Conservation (phyloP, 1,139 yeast genomes). For the Saccharomyces pastorianus region DNA sequence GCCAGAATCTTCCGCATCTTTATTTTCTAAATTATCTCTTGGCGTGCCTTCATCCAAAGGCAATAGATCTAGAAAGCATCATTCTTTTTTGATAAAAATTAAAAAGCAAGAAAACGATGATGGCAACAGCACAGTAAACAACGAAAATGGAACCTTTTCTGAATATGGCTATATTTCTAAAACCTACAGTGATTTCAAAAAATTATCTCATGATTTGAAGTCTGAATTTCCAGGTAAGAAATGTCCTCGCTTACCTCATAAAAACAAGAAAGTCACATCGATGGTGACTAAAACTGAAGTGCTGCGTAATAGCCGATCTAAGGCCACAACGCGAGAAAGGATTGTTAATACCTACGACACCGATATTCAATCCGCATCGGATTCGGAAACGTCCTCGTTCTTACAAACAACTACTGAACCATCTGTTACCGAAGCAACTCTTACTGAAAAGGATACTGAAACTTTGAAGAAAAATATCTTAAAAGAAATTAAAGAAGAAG, state of each 20-base stretch:
- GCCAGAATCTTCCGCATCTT: slow-evolving; percentile 18
- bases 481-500: not conserved
- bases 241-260: slow-evolving; percentile 55
- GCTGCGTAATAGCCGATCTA: not conserved
- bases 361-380: slow-evolving; percentile 2
- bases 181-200: slow-evolving; percentile 58
- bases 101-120: slow-evolving; percentile 16
- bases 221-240: slow-evolving; percentile 61
- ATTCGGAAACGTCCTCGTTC: not conserved
- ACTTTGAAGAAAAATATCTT: not conserved
- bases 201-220: slow-evolving; percentile 44
- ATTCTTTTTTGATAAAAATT: slow-evolving; percentile 19
- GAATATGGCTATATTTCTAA: slow-evolving; percentile 46
- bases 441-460: not conserved
- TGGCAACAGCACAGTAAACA: too few relatives aligned
- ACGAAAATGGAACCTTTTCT: slow-evolving; percentile 21
- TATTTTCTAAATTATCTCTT: slow-evolving; percentile 28
- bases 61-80: not conserved
- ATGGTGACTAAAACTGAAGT: slow-evolving; percentile 10
- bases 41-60: slow-evolving; percentile 6
- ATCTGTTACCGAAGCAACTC: not conserved
- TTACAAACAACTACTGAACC: not conserved
- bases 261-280: slow-evolving; percentile 37
- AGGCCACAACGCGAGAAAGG: slow-evolving; percentile 7
- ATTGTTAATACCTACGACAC: slow-evolving; percentile 11